These are phyloP conservation scores for Trichomonascaceae sp. DNA, from an alignment of 1,139 yeast genomes.

Conservation along the genomic window DNA sequence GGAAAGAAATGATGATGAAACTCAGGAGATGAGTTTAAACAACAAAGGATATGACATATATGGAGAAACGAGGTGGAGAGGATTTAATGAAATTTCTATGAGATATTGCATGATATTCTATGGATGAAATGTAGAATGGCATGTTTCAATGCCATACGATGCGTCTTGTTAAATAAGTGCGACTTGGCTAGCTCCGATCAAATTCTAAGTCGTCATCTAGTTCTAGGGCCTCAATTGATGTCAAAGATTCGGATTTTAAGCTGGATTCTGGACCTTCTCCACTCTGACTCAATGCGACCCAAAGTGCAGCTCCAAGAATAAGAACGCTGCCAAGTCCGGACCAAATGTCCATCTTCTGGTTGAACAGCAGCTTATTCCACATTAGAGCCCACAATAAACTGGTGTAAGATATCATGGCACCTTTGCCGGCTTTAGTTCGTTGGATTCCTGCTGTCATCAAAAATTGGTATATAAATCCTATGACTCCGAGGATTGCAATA, in stretches of 20 bases:
- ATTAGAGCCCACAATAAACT: slow-evolving; percentile 74
- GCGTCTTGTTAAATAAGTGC: neutral
- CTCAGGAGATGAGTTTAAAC: neutral
- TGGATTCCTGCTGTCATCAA: slow-evolving; percentile 78
- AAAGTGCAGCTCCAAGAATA: slow-evolving; percentile 60
- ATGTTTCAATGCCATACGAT: neutral
- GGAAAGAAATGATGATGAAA: neutral
- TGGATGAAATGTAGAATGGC: neutral
- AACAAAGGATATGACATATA: neutral
- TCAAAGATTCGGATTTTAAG: neutral
- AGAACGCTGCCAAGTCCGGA: slow-evolving; percentile 64
- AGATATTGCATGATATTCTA: neutral
- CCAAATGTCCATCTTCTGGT: slow-evolving; percentile 63
- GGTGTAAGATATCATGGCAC: slow-evolving; percentile 67
- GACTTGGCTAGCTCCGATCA: neutral
- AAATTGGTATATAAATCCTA: slow-evolving; percentile 80
- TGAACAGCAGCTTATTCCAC: slow-evolving; percentile 69
- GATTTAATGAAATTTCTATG: neutral
- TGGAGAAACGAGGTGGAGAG: neutral
- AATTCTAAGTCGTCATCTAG: neutral
- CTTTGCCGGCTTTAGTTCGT: slow-evolving; percentile 72
- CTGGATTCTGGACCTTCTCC: neutral
- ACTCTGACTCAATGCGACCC: slow-evolving; percentile 37
- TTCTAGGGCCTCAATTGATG: slow-evolving; percentile 2
- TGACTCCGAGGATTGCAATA: slow-evolving; percentile 55